These are phyloP conservation scores for Deuterostichococcus epilithicus DNA, from an alignment of 139 green algal species.

Conservation along the genomic window DNA sequence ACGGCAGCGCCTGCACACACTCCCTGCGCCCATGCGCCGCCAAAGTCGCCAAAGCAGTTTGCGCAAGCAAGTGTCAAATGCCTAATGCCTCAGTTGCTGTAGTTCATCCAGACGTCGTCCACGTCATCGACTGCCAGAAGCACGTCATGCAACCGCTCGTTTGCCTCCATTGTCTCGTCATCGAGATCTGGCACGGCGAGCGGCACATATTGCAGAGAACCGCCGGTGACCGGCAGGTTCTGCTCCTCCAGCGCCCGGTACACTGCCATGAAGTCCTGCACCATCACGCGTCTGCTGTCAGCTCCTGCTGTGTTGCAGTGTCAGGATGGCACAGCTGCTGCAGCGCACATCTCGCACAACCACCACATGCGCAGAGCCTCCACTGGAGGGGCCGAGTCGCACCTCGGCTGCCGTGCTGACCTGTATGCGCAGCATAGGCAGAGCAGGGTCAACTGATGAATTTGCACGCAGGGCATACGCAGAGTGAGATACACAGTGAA, in stretches of 20 bases:
- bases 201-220: background rate
- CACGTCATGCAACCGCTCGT: conserved; percentile 75
- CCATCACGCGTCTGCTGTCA: too few species aligned
- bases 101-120: conserved; percentile 81
- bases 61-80: too few species aligned
- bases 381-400: background rate
- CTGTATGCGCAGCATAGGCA: background rate
- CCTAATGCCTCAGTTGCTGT: conserved; percentile 8
- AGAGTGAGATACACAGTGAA: background rate
- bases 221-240: conserved; percentile 32
- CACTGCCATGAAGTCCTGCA: conserved; percentile 35
- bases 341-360: background rate
- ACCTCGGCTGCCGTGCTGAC: background rate
- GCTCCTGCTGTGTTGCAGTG: conserved; percentile 15
- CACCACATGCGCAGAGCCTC: background rate
- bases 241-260: conserved; percentile 12
- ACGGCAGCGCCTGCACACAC: too few species aligned
- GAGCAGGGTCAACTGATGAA: background rate
- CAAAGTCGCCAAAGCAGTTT: too few species aligned
- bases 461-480: background rate
- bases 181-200: conserved; percentile 30
- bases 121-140: conserved; percentile 92
- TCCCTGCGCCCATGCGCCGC: too few species aligned
- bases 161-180: conserved; percentile 61
- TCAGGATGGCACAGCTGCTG: background rate